Conservation (phyloP, 2,329 filamentous ascomycete species). For the Talaromyces sp. region DNA sequence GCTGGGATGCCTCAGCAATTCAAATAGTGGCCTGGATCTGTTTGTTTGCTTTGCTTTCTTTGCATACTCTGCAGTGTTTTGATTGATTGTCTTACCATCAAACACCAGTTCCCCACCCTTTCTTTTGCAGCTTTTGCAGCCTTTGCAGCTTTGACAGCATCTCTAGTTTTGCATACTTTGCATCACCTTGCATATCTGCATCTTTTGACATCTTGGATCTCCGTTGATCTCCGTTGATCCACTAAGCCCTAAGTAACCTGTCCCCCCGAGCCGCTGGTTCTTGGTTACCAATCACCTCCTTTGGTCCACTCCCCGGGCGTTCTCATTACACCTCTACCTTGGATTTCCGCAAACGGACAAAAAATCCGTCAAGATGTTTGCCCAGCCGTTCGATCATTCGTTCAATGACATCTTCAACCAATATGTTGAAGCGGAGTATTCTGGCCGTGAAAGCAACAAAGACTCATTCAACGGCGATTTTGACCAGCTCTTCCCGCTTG, state of each 20-base stretch:
- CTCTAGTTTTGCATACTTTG: constrained; percentile 20
- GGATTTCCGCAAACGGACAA: constrained; percentile 47
- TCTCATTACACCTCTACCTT: constrained; percentile 24
- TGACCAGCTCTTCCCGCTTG: constrained; percentile 55
- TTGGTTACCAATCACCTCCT: constrained; percentile 35
- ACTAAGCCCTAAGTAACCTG: constrained; percentile 23
- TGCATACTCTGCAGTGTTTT: constrained; percentile 47
- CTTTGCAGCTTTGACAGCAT: constrained; percentile 11
- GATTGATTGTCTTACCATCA: constrained; percentile 40
- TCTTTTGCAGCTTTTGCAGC: constrained; percentile 17
- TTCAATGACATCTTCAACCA: constrained; percentile 66
- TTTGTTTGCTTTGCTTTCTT: constrained; percentile 49
- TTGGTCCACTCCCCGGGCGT: constrained; percentile 23
- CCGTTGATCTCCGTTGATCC: constrained; percentile 18
- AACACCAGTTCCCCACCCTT: constrained; percentile 30
- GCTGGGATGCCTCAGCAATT: constrained; percentile 38
- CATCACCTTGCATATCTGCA: constrained; percentile 18
- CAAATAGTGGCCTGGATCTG: constrained; percentile 42
- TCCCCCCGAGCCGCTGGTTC: constrained; percentile 2
- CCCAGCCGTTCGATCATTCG: constrained; percentile 53
- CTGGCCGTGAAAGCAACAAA: constrained; percentile 52
- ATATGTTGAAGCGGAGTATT: constrained; percentile 62
- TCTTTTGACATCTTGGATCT: constrained; percentile 1
- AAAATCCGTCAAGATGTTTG: constrained; percentile 55
- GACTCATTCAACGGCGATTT: constrained; percentile 54